Conservation (phyloP, 2,329 filamentous ascomycete genomes). For the Ophiostoma sp. region DNA sequence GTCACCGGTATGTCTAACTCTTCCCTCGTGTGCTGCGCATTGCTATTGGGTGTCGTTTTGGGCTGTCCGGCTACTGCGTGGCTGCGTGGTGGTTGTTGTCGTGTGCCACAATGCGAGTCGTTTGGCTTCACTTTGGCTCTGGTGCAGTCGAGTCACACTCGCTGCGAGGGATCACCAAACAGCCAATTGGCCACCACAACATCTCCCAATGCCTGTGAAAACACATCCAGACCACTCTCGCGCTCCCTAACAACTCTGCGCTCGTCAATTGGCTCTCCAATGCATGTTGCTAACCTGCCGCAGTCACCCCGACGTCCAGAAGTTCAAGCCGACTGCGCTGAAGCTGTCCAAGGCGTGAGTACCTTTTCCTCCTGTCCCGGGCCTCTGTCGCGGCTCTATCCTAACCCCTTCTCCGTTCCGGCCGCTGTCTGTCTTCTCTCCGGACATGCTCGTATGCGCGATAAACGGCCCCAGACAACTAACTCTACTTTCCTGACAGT, state of each 20-base stretch:
- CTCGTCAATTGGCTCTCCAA: constrained; percentile 11
- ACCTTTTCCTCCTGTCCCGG: neutral
- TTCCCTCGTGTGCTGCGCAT: neutral
- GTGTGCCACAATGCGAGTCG: neutral
- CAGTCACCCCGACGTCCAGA: constrained; percentile 86
- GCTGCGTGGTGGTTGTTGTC: neutral
- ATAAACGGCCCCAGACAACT: constrained; percentile 16
- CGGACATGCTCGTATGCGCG: constrained; percentile 27
- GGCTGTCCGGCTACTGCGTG: neutral
- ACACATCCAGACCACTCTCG: neutral
- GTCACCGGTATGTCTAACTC: constrained; percentile 65
- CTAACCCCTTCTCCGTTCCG: neutral
- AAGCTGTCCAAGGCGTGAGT: constrained; percentile 90
- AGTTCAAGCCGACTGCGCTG: constrained; percentile 93
- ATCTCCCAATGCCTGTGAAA: neutral
- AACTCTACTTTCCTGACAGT: constrained; percentile 43
- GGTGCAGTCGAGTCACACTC: constrained; percentile 30
- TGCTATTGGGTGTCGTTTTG: neutral
- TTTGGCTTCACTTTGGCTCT: constrained; percentile 14
- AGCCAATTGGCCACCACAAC: constrained; percentile 3
- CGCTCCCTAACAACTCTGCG: neutral
- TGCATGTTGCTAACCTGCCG: constrained; percentile 19
- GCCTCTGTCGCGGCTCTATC: neutral
- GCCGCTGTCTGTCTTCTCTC: neutral
- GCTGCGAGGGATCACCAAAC: constrained; percentile 21